Conservation (phyloP, 177 flowering plant species). For the Vitis hybrid region DNA sequence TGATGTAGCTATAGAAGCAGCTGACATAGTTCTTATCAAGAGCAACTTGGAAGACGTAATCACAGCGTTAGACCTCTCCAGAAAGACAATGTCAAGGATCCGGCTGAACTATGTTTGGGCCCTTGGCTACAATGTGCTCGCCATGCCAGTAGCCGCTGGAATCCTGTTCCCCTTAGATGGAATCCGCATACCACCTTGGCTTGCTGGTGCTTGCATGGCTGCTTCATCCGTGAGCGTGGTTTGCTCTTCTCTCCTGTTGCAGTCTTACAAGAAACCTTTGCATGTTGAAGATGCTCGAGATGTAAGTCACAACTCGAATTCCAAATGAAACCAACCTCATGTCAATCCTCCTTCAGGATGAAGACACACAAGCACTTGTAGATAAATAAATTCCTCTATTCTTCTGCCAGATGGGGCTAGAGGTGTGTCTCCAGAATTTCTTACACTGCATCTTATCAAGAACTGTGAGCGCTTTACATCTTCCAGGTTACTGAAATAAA, state of each 20-base stretch:
- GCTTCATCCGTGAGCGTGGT: constrained; percentile 91
- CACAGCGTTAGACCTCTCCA: constrained; percentile 86
- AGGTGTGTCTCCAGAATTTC: too few species aligned
- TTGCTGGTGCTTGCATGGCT: constrained; percentile 98
- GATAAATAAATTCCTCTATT: too few species aligned
- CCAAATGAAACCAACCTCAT: neutral
- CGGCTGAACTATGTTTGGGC: constrained; percentile 91
- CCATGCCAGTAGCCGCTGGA: constrained; percentile 89
- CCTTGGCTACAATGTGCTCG: constrained; percentile 82
- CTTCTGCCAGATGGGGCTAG: too few species aligned
- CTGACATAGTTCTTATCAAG: constrained; percentile 85
- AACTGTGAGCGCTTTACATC: too few species aligned
- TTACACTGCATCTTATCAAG: too few species aligned
- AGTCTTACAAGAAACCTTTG: constrained; percentile 76
- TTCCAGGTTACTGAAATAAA: too few species aligned
- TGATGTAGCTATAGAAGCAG: constrained; percentile 92
- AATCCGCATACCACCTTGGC: constrained; percentile 90
- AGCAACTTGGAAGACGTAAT: constrained; percentile 90
- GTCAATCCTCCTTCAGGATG: neutral
- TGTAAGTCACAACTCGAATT: neutral
- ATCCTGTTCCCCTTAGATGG: constrained; percentile 76
- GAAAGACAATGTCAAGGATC: constrained; percentile 73
- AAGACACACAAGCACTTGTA: too few species aligned
- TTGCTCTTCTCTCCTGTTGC: constrained; percentile 83
- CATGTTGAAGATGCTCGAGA: constrained; percentile 22